These are phyloP conservation scores for Pseudopyricularia javanii DNA, from an alignment of 2,329 filamentous ascomycete species.

Conservation along the genomic window DNA sequence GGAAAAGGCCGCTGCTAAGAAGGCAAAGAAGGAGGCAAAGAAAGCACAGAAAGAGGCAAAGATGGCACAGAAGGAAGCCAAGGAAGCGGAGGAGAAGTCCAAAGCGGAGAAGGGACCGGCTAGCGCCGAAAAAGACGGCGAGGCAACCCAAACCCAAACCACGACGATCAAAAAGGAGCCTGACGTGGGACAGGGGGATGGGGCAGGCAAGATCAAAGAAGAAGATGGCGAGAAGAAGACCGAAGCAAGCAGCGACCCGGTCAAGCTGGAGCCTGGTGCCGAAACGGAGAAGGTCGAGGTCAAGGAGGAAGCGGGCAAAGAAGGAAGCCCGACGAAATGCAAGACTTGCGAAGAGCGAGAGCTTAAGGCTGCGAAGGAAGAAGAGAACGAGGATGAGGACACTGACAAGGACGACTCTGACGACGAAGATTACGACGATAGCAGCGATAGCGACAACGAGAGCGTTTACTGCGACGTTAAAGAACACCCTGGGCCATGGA, in stretches of 20 bases:
- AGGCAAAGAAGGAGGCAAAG: constrained; percentile 8
- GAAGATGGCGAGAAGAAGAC: constrained; percentile 2
- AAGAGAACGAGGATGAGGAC: constrained; percentile 4
- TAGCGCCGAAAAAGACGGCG: constrained; percentile 3
- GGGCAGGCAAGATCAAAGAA: constrained; percentile 1
- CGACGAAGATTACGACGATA: neutral
- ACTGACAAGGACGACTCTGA: constrained; percentile 5
- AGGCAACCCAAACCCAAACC: constrained; percentile 6
- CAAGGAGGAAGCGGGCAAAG: neutral
- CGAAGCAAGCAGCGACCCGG: neutral
- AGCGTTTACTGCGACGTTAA: neutral
- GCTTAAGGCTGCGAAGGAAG: constrained; percentile 1
- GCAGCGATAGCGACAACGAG: neutral
- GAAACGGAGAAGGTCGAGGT: neutral
- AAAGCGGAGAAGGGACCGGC: constrained; percentile 12
- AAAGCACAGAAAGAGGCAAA: constrained; percentile 13
- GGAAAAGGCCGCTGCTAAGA: constrained; percentile 7
- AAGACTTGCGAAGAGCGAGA: constrained; percentile 4
- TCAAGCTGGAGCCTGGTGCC: neutral
- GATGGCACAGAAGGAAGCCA: constrained; percentile 11
- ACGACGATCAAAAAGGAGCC: constrained; percentile 8
- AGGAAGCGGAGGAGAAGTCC: constrained; percentile 13
- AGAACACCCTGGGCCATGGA: constrained; percentile 18
- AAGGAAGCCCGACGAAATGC: constrained; percentile 8
- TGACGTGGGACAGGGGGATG: constrained; percentile 1